Conservation (phyloP, 1,284 basidiomycete species). For the Fomitopsis pinicola region DNA sequence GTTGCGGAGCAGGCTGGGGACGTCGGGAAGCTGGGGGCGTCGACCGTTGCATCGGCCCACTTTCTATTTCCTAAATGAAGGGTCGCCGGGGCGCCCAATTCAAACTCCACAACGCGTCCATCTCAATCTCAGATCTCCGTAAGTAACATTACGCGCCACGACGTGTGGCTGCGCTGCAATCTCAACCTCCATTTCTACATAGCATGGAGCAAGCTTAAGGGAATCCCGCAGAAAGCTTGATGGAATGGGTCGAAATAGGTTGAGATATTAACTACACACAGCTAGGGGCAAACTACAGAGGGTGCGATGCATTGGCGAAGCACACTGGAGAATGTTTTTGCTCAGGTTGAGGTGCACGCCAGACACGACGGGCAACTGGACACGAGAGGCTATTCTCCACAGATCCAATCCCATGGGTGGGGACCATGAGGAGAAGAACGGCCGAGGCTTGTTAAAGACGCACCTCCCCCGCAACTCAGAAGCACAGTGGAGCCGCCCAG, state of each 20-base stretch:
- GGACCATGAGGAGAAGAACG: neutral
- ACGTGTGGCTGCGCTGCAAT: neutral
- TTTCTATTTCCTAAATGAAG: conserved; percentile 2
- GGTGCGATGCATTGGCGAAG: no score
- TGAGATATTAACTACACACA: no score
- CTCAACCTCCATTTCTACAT: neutral
- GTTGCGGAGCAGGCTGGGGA: neutral
- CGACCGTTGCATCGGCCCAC: conserved; percentile 6
- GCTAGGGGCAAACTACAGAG: no score
- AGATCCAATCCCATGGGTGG: neutral
- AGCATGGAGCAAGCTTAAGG: no score
- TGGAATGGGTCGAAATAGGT: no score
- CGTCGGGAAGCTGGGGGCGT: neutral
- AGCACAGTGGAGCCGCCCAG: neutral
- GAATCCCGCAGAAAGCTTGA: no score
- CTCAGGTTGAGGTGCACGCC: no score
- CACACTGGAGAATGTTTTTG: no score
- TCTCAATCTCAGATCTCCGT: neutral
- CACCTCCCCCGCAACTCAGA: neutral
- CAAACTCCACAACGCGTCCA: conserved; percentile 2
- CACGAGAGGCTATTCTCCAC: neutral
- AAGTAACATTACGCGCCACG: neutral
- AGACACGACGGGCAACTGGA: neutral
- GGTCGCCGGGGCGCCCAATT: neutral
- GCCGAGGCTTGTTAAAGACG: neutral